Evolutionary conservation across 2,329 filamentous ascomycete species (phyloP).

Genomic region (Aspergillus alliaceus): DNA sequence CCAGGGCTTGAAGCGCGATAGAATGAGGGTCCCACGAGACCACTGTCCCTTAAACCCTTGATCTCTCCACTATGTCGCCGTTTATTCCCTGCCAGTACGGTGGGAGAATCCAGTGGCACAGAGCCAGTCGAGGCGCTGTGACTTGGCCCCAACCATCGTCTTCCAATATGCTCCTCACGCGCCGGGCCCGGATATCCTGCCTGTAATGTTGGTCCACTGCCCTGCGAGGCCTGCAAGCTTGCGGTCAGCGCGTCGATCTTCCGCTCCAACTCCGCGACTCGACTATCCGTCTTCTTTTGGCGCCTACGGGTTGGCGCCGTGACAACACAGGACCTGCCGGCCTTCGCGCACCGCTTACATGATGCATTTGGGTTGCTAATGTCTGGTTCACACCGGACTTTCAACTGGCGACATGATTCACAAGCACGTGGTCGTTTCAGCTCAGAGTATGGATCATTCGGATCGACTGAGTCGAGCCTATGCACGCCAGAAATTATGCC

Average conservation of each 20-base stretch:
- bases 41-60: constrained; percentile 19
- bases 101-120: constrained; percentile 1
- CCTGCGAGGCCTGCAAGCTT: constrained; percentile 63
- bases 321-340: constrained; percentile 73
- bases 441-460: constrained; percentile 41
- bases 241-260: constrained; percentile 89
- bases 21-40: not conserved
- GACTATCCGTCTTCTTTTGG: constrained; percentile 87
- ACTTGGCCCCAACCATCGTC: constrained; percentile 28
- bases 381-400: constrained; percentile 83
- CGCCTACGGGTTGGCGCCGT: constrained; percentile 75
- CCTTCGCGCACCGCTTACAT: constrained; percentile 77
- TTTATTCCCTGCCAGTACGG: constrained; percentile 27
- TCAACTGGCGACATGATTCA: constrained; percentile 72
- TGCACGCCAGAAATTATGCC: not conserved
- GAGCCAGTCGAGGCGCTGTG: constrained; percentile 7
- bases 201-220: constrained; percentile 21
- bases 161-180: constrained; percentile 41
- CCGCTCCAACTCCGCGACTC: constrained; percentile 86
- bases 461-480: constrained; percentile 11
- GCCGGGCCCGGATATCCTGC: constrained; percentile 23
- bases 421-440: constrained; percentile 70
- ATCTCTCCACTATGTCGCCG: constrained; percentile 31
- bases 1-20: constrained; percentile 15
- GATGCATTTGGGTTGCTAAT: constrained; percentile 60